Base-by-base conservation (phyloP, 441 rosid genomes). In the Erysimum pusillum region DNA sequence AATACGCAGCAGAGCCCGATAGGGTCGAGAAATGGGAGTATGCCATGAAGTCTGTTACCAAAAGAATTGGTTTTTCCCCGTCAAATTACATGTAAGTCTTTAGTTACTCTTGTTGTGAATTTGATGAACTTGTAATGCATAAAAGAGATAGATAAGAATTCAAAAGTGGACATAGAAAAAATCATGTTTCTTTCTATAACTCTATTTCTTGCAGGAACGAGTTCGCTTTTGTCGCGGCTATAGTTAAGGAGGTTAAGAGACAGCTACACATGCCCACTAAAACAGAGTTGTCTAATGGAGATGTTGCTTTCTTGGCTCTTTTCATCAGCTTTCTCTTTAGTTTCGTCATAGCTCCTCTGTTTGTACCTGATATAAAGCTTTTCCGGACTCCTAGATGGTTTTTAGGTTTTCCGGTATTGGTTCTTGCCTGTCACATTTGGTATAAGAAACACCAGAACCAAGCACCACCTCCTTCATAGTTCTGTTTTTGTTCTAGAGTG, bases 341-440 rank as follows among this genome's bases (percentile, higher is more conserved):
- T 25, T 65, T 48, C 36, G 17, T 48, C 42, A 12, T 65, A 46
- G 70, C 57, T 32, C n/a, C 58, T 65, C 10, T 2, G 44, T 3
- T 15, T 48, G 34, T 48, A 15, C 69, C 44, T 1, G 28, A 65
- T 46, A 28, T 32, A 44, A 48, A 32, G 5, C 6, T 65, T 34
- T 48, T 32, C 44, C 12, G 0, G 44, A 46, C 52, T 46, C 52
- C 10, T 46, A 20, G 15, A 46, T 17, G 57, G 69, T 32, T 64
- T 42, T 28, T 64, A 15, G 41, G 69, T 31, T n/a, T n/a, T n/a
- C n/a, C n/a, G n/a, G 12, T 32, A 3, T 10, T 64, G 41, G 56
- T 34, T 65, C 31, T 65, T 45, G 57, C 11, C 17, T 46, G 14
- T n/a, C 44, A 13, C 32, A 6, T 17, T 2, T 48, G 44, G 17